Conservation (phyloP, 495 filamentous ascomycete genomes). For the Aspergillus ostianus region DNA sequence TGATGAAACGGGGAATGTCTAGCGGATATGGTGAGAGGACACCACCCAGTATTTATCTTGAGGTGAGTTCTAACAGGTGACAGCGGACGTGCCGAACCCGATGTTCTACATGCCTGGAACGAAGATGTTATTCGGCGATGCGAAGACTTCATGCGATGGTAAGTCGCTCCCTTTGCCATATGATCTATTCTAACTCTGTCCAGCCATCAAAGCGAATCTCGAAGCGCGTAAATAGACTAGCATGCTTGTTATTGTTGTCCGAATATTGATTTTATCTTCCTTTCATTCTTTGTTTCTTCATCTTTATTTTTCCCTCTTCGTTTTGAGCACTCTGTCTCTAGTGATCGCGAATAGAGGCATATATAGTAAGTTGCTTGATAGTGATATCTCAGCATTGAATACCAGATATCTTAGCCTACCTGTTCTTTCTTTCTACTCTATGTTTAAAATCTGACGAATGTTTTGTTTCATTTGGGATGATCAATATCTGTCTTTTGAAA, state of each 20-base stretch:
- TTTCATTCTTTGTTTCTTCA: neutral
- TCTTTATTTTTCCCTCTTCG: neutral
- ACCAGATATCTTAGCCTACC: too few species aligned
- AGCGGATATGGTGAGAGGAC: conserved; percentile 66
- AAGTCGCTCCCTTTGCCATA: conserved; percentile 14
- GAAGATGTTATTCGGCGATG: conserved; percentile 84
- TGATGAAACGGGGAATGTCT: conserved; percentile 82
- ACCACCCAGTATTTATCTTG: neutral
- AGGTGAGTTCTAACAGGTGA: neutral
- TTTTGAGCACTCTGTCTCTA: too few species aligned
- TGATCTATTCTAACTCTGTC: conserved; percentile 2
- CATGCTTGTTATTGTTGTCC: neutral
- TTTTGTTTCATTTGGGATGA: too few species aligned
- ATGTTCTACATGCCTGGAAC: conserved; percentile 86
- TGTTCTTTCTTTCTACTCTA: too few species aligned
- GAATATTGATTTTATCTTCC: too few species aligned
- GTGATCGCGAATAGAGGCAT: too few species aligned
- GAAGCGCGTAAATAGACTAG: conserved; percentile 37
- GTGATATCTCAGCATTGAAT: too few species aligned
- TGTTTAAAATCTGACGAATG: too few species aligned
- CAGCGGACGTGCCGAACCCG: conserved; percentile 79
- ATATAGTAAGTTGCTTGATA: too few species aligned
- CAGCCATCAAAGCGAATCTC: conserved; percentile 43
- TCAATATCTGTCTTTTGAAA: too few species aligned
- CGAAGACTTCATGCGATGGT: conserved; percentile 74